A percentile compares a stretch with the other conserved stretches of the same genome.
Conservation (phyloP, 805 yeast genomes). For the Lachancea cidri region DNA sequence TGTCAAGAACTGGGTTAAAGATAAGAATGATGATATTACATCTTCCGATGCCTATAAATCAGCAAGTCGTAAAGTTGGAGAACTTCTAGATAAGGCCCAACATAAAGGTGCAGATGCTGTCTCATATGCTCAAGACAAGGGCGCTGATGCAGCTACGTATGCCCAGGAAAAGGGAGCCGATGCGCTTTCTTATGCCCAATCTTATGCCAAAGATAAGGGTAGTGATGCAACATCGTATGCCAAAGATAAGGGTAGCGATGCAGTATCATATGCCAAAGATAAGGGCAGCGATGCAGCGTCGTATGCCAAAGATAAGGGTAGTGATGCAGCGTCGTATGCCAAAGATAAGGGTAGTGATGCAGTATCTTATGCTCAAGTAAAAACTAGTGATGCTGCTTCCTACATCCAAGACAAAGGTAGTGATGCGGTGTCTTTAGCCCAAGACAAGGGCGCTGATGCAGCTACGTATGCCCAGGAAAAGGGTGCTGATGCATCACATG, state of each 20-base stretch:
- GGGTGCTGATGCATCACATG: slow-evolving; percentile 9
- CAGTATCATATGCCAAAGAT: slow-evolving; percentile 3
- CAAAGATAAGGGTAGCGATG: slow-evolving; percentile 4
- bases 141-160: slow-evolving; percentile 11
- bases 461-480: slow-evolving; percentile 10
- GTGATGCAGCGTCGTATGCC: slow-evolving; percentile 12
- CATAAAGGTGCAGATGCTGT: slow-evolving; percentile 22
- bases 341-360: slow-evolving; percentile 7
- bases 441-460: slow-evolving; percentile 24
- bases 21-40: slow-evolving; percentile 25
- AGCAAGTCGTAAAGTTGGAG: slow-evolving; percentile 15
- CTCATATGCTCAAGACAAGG: slow-evolving; percentile 10
- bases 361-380: slow-evolving; percentile 3
- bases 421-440: slow-evolving; percentile 3
- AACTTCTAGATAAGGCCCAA: slow-evolving; percentile 6
- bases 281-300: slow-evolving; percentile 8
- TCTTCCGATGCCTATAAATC: slow-evolving; percentile 25
- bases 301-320: slow-evolving; percentile 10
- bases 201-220: slow-evolving; percentile 17
- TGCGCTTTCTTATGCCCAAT: slow-evolving; percentile 16
- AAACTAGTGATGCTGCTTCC: slow-evolving; percentile 6
- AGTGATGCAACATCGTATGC: slow-evolving; percentile 16
- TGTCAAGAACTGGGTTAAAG: slow-evolving; percentile 37
- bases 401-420: slow-evolving; percentile 13
- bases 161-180: slow-evolving; percentile 19